Conservation (phyloP, 768 basidiomycete species). For the Pilatotrama ljubarskyi region DNA sequence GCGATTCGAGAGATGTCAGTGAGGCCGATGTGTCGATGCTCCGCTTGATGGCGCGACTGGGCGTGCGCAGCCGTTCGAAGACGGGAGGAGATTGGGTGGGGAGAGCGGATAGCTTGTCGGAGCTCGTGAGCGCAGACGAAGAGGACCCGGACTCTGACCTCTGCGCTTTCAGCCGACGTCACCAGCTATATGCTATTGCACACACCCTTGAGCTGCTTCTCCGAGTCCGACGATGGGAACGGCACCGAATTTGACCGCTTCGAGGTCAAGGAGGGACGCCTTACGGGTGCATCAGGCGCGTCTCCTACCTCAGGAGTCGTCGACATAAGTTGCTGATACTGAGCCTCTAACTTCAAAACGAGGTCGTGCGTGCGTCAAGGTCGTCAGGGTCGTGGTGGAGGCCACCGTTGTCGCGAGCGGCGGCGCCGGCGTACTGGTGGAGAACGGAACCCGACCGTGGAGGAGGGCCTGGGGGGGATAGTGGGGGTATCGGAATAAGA, state of each 20-base stretch:
- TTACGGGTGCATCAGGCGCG: not conserved
- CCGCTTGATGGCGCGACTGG: constrained; percentile 32
- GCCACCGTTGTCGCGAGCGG: too few relatives aligned
- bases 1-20: constrained; percentile 39
- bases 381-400: not conserved
- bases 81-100: constrained; percentile 38
- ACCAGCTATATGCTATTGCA: not conserved
- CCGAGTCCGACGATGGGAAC: constrained; percentile 16
- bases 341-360: too few relatives aligned
- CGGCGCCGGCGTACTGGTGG: too few relatives aligned
- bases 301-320: not conserved
- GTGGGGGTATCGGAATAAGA: not conserved
- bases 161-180: not conserved
- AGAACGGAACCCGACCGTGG: too few relatives aligned
- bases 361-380: not conserved
- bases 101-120: constrained; percentile 47
- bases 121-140: constrained; percentile 38
- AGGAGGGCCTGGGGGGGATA: not conserved
- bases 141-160: constrained; percentile 29
- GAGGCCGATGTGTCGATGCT: constrained; percentile 46
- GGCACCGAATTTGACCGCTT: constrained; percentile 19
- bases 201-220: constrained; percentile 5
- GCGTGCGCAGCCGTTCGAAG: constrained; percentile 32
- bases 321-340: too few relatives aligned
- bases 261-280: not conserved